Conservation (phyloP, 441 rosid genomes). For the Syzygium syzygioides region DNA sequence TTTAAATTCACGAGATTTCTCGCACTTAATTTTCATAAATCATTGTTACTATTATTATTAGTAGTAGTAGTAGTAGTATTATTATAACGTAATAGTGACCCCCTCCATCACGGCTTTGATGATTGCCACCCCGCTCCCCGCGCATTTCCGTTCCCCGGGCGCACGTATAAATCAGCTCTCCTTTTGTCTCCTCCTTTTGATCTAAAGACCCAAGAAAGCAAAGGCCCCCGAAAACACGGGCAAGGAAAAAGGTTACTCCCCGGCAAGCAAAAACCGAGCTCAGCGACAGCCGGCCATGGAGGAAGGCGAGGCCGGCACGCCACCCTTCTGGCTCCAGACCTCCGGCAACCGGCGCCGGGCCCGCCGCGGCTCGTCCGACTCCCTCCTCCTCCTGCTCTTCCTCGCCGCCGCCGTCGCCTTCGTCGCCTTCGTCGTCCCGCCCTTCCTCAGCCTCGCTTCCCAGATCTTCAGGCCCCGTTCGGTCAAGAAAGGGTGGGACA, state of each 20-base stretch:
- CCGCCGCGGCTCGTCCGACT: constrained; percentile 25
- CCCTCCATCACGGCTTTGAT: not conserved
- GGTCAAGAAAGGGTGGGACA: constrained; percentile 72
- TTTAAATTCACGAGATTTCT: not conserved
- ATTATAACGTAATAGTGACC: not conserved
- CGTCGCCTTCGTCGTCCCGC: constrained; percentile 42
- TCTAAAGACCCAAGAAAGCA: not conserved
- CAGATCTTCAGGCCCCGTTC: constrained; percentile 45
- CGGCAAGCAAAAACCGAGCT: not conserved
- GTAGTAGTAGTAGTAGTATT: not conserved
- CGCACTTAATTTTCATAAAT: not conserved
- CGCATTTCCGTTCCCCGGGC: not conserved
- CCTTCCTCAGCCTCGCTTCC: constrained; percentile 38
- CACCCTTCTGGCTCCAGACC: constrained; percentile 69
- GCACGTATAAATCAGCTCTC: accelerated
- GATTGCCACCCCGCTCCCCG: not conserved
- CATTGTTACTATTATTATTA: not conserved
- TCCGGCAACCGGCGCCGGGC: constrained; percentile 14
- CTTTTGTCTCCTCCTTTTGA: not conserved
- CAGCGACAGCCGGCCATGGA: constrained; percentile 24
- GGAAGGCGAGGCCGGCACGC: constrained; percentile 38
- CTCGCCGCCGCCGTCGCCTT: constrained; percentile 25
- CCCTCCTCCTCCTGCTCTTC: constrained; percentile 28
- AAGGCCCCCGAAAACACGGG: no score
- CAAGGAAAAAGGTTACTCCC: not conserved